Base-by-base conservation (phyloP, 768 basidiomycete genomes). In the Leccinum longicurvipes region DNA sequence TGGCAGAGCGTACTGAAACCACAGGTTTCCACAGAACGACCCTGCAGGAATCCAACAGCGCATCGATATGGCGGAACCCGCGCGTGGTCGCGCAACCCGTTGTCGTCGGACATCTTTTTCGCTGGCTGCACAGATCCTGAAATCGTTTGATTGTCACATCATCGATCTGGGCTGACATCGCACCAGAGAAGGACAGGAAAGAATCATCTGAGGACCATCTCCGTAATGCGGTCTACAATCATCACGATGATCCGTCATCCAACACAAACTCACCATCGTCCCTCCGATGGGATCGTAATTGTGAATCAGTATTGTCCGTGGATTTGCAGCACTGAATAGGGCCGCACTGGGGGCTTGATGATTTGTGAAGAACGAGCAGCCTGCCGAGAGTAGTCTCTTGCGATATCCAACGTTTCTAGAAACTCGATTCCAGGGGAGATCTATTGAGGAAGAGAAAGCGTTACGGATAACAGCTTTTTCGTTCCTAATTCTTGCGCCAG, bases 271-370 rank as follows among this genome's bases (percentile, higher is more conserved):
- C 2, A 25, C 8, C 51, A 57, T 21, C 50, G 7, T 3, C 44
- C 27, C 23, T 65, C 51, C 0, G 63, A 59, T 19, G 4, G 23
- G 17, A 55, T 47, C 56, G 56, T 44, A 65, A 59, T 11, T 42
- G 55, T 10, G 63, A 64, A 31, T 8, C 23, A 4, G 53, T 47
- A n/a, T 64, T 51, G 11, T 59, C 51, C 1, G 57, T 7, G 17
- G 58, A 63, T 3, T 65, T 57, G n/a, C 57, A 59, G 6, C 60
- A 60, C 34, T 51, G 53, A 6, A 54, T 15, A 7, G 51, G 36
- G 21, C 57, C 60, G 24, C 59, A 64, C 34, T 62, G 25, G 62
- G 63, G 14, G 65, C 56, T 9, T 65, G 59, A 19, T 60, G 53
- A 8, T 55, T 50, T 1, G 65, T 67, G 48, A 65, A 63, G 60